Evolutionary conservation across 192 early-diverging fungal species (phyloP), one percentile per base, ranked within the genome.

Genomic region (Mortierella hygrophila): DNA sequence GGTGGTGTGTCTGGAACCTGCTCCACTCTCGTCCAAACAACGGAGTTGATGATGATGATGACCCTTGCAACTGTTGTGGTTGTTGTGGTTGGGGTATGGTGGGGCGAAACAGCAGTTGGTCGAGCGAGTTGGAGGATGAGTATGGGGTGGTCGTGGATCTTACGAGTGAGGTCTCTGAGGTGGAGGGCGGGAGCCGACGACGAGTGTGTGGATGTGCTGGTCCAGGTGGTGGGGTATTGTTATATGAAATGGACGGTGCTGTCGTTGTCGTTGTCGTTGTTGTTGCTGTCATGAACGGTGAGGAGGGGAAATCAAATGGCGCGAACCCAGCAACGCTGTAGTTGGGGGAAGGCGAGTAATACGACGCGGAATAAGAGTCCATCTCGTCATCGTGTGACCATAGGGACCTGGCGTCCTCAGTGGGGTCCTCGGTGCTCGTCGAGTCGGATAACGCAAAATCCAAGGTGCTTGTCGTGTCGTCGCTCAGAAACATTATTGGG

Each of bases 351-450:
- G 60, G 60, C 60, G 60, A 65, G 10, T 8, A 32, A 65, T 65
- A 76, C 9, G 74, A 70, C 18, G 54, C 60, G 23, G 37, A 26
- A 0, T 16, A 26, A 0, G 29, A 41, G 29, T 13, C 47, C 10
- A 74, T 75, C 2, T 77, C 82, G 7, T 83, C 81, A 32, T 83
- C 82, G 3, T 83, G 82, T 23, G 82, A 83, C 82, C 82, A 83
- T 8, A 74, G 32, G 8, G 72, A 72, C 29, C 11, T 7, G 26
- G 4, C 26, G 26, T 65, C 60, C 8, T 65, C n/a, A 52, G 49
- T 20, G 49, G 18, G 49, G 49, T 65, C 26, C 55, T 57, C 55
- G 26, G 15, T 65, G 29, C 60, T 83, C 77, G 52, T 44, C 13
- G 79, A 41, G 46, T 78, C 77, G 46, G 82, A 83, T 68, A 65